Base-by-base conservation (phyloP, 1,139 yeast genomes). In the Candida sp. region DNA sequence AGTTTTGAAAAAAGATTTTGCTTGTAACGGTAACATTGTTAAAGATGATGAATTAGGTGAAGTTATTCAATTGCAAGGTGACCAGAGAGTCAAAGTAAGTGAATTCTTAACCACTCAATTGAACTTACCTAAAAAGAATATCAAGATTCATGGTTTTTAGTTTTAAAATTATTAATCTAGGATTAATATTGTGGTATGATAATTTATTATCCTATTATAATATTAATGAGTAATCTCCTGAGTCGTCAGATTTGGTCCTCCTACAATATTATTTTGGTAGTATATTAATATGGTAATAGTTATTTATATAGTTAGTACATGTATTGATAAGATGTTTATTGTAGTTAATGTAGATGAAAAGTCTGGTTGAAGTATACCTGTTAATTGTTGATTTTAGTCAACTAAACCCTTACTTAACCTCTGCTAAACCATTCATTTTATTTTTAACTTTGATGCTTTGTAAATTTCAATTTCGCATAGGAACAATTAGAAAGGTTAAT, bases 11-110 rank as follows among this genome's bases (percentile, higher is more conserved):
- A 93, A 93, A 73, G 98, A 93, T 68, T 93, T 93, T 67, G 99
- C 98, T 57, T 93, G 98, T 76, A 93, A 93, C 73, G 99, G 99
- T 70, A 93, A 91, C 73, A 89, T 93, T 64, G 97, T 89, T 69
- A 89, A 89, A 71, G 98, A 93, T 73, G 89, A 84, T 45, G 98
- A 93, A 63, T 78, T 90, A 72, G 99, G 99, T 50, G 97, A 91
- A 62, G 95, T 93, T 63, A 90, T 93, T 60, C 99, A 93, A 77
- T 78, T 93, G 69, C 99, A 93, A 76, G 99, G 99, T 67, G 99
- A 93, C 68, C 99, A 93, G 77, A 88, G 99, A 77, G 87, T 88
- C 54, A 93, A 93, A 72, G 97, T 93, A 52, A 82, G 87, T 78
- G 97, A 90, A 68, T 93, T 93, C 63, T 82, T 93, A 76, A 85